Base-by-base conservation (phyloP, 2,329 filamentous ascomycete species). In the Teratosphaeria pseudoeucalypti region DNA sequence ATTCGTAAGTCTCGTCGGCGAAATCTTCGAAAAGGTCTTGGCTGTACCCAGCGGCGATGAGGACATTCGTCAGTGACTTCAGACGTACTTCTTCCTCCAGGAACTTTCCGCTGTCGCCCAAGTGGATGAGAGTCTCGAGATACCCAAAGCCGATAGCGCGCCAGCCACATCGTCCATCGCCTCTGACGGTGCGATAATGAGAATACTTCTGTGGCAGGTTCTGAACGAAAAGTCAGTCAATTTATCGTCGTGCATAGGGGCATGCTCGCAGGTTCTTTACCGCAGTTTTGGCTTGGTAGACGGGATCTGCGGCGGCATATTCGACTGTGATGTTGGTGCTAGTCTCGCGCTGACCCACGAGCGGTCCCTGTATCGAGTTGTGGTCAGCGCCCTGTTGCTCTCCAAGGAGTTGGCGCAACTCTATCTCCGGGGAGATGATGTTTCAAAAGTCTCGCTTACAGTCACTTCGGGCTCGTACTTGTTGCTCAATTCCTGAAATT, bases 161-260 rank as follows among this genome's bases (percentile, higher is more conserved):
- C 92, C 94, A 97, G 69, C 92, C 94, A 76, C 94, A 97, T 72
- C 95, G 95, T 61, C 94, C 94, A 76, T 97, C 92, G 57, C 94
- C 92, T 74, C 88, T 86, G 72, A 96, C 85, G 11, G 87, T 87
- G 58, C 94, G 89, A 71, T 92, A 96, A 72, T 91, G 86, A 23
- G 90, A 89, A 74, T 95, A 96, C 59, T 87, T 90, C 67, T 86
- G 81, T 6, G 91, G 88, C 58, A 99, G 81, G 23, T 86, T 82
- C 91, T 95, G 57, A 53, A 23, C 32, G 26, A 60, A 23, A 23
- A 19, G 37, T 16, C 34, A 59, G 52, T 56, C 37, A 19, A n/a
- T 26, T 29, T 26, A 37, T 32, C 14, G 34, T 12, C 27, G n/a
- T 6, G 12, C 49, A 53, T 26, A 3, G 57, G 26, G n/a, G n/a